A percentile compares a stretch with the other conserved stretches of the same genome.
These are phyloP conservation scores for Leccinum longicurvipes DNA, from an alignment of 768 basidiomycete genomes.

Conservation along the genomic window DNA sequence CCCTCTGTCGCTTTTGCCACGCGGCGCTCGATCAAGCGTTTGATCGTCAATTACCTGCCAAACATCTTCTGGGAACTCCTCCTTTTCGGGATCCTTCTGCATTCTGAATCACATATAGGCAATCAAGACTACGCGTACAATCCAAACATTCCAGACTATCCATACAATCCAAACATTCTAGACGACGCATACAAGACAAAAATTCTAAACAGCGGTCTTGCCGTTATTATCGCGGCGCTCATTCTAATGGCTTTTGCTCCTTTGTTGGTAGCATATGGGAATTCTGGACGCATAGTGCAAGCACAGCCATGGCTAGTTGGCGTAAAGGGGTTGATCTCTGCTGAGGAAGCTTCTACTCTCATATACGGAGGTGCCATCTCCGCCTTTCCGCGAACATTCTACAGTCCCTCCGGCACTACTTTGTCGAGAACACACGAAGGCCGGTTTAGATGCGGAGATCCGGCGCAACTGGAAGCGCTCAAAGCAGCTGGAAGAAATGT, in stretches of 20 bases:
- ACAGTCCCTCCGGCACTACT: constrained; percentile 18
- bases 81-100: not conserved
- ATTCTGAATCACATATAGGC: no score
- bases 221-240: not conserved
- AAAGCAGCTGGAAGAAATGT: not conserved
- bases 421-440: constrained; percentile 7
- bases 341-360: constrained; percentile 13
- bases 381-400: constrained; percentile 9
- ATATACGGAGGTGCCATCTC: constrained; percentile 13
- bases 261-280: constrained; percentile 10
- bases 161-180: no score
- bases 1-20: constrained; percentile 15
- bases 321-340: constrained; percentile 25
- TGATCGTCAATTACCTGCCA: constrained; percentile 6
- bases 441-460: constrained; percentile 17
- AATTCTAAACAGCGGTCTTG: no score
- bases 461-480: constrained; percentile 4
- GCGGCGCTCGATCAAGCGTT: constrained; percentile 12
- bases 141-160: no score
- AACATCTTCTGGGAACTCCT: constrained; percentile 6
- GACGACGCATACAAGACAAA: no score
- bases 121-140: no score
- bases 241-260: constrained; percentile 16
- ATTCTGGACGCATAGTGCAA: constrained; percentile 13
- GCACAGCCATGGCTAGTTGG: constrained; percentile 24